These are phyloP conservation scores for Hyaloscypha bicolor DNA, from an alignment of 495 filamentous ascomycete genomes.

Conservation along the genomic window DNA sequence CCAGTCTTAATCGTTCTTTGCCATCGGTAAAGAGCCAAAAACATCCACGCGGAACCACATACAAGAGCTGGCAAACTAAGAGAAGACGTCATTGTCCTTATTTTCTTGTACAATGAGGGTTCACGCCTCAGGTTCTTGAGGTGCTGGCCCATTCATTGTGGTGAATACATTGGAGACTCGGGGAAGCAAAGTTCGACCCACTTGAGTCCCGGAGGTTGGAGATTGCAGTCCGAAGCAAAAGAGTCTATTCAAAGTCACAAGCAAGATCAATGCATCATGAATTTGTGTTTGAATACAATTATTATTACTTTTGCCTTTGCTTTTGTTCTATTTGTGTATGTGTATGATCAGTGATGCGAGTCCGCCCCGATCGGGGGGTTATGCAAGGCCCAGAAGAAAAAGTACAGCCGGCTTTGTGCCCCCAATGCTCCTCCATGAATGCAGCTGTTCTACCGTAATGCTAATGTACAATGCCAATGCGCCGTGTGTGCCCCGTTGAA, in stretches of 20 bases:
- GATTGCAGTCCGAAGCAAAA: background rate
- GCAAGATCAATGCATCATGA: background rate
- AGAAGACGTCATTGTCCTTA: too few relatives aligned
- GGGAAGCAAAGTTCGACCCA: too few relatives aligned
- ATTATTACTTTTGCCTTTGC: background rate
- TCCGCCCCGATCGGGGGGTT: background rate
- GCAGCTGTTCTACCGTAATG: background rate
- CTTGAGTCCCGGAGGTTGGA: too few relatives aligned
- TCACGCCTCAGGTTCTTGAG: too few relatives aligned
- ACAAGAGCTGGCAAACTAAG: too few relatives aligned
- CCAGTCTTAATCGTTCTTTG: too few relatives aligned
- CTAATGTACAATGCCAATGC: background rate
- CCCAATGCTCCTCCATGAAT: constrained; percentile 1
- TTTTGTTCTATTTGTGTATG: background rate
- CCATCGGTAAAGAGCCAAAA: too few relatives aligned
- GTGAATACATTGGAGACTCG: too few relatives aligned
- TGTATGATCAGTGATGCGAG: background rate
- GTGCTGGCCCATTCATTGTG: too few relatives aligned
- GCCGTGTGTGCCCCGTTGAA: background rate
- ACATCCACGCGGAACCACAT: too few relatives aligned
- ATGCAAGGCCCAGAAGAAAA: background rate
- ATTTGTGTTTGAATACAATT: background rate
- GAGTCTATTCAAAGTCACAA: background rate
- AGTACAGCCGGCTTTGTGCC: background rate
- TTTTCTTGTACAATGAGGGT: too few relatives aligned